Evolutionary conservation across 2,329 filamentous ascomycete genomes (phyloP), one percentile per base, ranked within the genome.

Genomic region (Ceratocystis variospora): DNA sequence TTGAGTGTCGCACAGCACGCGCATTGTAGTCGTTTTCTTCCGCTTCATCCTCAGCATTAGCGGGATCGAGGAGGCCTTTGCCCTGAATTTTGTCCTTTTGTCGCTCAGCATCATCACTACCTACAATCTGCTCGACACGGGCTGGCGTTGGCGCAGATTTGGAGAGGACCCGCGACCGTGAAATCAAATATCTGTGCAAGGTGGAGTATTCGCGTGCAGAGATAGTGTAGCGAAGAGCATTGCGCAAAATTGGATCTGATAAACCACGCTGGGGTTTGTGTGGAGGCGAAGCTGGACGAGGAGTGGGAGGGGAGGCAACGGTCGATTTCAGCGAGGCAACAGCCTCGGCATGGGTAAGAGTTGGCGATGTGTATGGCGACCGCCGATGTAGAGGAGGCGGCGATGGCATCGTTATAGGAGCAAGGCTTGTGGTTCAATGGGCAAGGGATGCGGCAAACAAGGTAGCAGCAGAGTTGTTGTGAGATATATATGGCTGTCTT

Each of bases 181-280:
- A 90, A 63, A 94, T 81, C 64, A 96, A 82, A 73, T 92, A 91
- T 72, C 87, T 87, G 75, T 96, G 90, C 19, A 96, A 82, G 0
- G 87, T 79, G 70, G 89, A 87, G 76, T 96, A 96, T 75, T 96
- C 92, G 74, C 87, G 85, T 53, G 90, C 86, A 5, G 85, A 87
- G 73, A 92, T 90, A 67, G 89, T 94, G 76, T 96, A 92, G 70
- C 91, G 87, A 68, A 96, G 80, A 55, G 90, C 87, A 75, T 94
- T 95, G 75, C 89, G 89, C 66, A 95, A 81, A 69, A 95, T 81
- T 4, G 89, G 87, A 70, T 93, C 88, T 48, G 70, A 67, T 37
- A 70, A 75, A 41, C 25, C 67, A 61, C 61, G 66, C 46, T 19
- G 64, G 50, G 44, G 50, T 53, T 37, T 22, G 22, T 50, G 61